A percentile compares a stretch with the other conserved stretches of the same genome.
phyloP scores from a whole-genome alignment of 164 flowering plant species.

The Chimonanthus praecox region DNA sequence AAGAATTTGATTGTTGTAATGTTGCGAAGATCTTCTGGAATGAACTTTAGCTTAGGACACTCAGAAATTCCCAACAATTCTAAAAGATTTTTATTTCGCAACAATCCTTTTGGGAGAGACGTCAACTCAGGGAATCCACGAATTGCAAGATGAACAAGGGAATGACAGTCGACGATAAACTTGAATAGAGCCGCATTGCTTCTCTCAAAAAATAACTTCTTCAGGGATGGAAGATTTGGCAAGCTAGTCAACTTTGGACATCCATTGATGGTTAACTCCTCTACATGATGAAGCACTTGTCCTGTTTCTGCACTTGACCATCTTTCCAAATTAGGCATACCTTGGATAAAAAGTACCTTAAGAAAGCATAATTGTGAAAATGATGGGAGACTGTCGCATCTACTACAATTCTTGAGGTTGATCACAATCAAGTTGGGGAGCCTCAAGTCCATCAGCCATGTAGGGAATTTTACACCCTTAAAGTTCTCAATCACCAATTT shows the following conservation, averaged over 20 bases:
- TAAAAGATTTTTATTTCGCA: constrained; percentile 5
- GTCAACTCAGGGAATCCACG: background rate
- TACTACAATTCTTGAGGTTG: constrained; percentile 16
- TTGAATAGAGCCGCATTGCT: constrained; percentile 1
- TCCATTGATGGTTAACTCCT: background rate
- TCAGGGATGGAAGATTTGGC: constrained; percentile 9
- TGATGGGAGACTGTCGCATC: constrained; percentile 13
- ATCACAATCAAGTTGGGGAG: constrained; percentile 10
- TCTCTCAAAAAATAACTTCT: background rate
- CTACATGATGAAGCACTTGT: constrained; percentile 1
- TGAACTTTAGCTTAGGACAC: constrained; percentile 11
- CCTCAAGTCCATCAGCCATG: constrained; percentile 12
- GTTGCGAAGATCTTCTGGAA: constrained; percentile 4
- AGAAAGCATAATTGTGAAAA: constrained; percentile 21
- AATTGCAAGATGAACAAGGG: constrained; percentile 10
- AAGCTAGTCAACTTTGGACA: constrained; percentile 10
- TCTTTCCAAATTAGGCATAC: constrained; percentile 9
- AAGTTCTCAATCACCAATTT: constrained; percentile 13
- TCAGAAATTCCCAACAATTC: background rate
- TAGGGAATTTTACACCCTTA: constrained; percentile 17
- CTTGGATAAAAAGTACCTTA: constrained; percentile 3
- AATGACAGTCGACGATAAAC: constrained; percentile 1
- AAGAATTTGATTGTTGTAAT: constrained; percentile 6
- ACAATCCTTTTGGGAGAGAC: constrained; percentile 9
- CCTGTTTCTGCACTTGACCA: constrained; percentile 6